These are phyloP conservation scores for Pythium guiyangense DNA, from an alignment of 352 stramenopile genomes.

Conservation along the genomic window DNA sequence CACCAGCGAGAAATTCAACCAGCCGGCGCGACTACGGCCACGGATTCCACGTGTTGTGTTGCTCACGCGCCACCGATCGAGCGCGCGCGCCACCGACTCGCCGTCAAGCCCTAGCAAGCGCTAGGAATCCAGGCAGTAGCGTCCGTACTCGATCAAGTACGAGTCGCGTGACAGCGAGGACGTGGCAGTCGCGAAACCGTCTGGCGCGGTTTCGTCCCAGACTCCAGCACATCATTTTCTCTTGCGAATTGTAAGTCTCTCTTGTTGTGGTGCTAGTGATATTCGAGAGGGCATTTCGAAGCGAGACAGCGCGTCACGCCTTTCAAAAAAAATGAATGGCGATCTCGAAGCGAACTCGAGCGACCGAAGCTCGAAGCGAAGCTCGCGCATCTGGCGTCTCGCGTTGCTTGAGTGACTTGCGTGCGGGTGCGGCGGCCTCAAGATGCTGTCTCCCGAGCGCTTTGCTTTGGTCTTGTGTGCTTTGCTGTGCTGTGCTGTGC, in stretches of 20 bases:
- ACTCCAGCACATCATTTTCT: neutral
- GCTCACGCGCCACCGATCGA: slow-evolving; percentile 3
- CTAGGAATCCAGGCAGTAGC: neutral
- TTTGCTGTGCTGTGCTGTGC: no score
- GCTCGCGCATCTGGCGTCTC: no score
- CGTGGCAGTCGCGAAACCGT: slow-evolving; percentile 7
- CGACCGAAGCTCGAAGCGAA: neutral
- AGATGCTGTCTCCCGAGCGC: no score
- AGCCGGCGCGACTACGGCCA: neutral
- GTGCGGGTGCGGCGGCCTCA: no score
- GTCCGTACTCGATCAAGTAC: slow-evolving; percentile 4
- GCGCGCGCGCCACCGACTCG: neutral
- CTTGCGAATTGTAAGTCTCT: neutral
- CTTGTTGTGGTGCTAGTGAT: neutral
- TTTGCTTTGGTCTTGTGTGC: no score
- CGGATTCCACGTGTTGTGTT: neutral
- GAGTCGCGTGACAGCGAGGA: slow-evolving; percentile 13
- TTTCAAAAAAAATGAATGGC: neutral
- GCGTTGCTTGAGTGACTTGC: no score
- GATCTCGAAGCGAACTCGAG: neutral
- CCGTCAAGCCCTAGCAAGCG: neutral
- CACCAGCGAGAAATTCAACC: slow-evolving; percentile 14
- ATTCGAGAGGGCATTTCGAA: neutral
- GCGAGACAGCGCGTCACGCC: neutral
- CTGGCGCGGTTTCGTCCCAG: no score